Evolutionary conservation across 768 basidiomycete genomes (phyloP), one percentile per base, ranked within the genome.

Genomic region (Macrolepiota dolichaula): DNA sequence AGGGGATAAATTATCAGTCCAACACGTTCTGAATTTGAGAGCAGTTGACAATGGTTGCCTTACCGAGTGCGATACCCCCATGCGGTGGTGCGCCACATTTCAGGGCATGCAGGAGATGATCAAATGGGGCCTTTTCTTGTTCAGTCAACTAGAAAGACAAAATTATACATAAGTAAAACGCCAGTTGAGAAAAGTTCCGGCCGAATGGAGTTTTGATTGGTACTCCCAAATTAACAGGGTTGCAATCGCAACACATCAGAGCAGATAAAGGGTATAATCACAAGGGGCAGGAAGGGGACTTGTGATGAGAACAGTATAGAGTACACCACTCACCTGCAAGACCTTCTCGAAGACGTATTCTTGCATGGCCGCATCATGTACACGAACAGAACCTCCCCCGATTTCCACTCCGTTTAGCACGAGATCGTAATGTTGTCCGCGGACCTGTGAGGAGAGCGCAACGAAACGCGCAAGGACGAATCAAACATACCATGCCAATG

Each of bases 401-500:
- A 98, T 91, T 77, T 98, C 95, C 61, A 89, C 85, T 5, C 95
- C 95, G 72, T 98, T 94, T 64, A 98, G 72, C 29, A 98, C 94
- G 46, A 98, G 86, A 77, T 98, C 95, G 69, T 97, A 98, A 73
- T 98, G 95, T 70, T 98, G 95, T 17, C 94, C 95, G 56, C 95
- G 87, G 67, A 96, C 89, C 89, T 93, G 42, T 61, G 53, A 59
- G 27, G 11, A 53, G 37, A 35, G 44, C 13, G 38, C 24, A 49
- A 35, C 27, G 52, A 55, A 50, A 49, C 32, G 51, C 57, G 58
- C 62, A 32, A 25, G 49, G 57, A 56, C 40, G 44, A 32, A 57
- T 36, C 22, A 61, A 61, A 49, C 24, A 49, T 54, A 49, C 51
- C 50, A 59, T 52, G 29, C 51, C 50, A 59, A 13, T 42, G 15